Base-by-base conservation (phyloP, 768 basidiomycete genomes). In the Baorangia bicolor region DNA sequence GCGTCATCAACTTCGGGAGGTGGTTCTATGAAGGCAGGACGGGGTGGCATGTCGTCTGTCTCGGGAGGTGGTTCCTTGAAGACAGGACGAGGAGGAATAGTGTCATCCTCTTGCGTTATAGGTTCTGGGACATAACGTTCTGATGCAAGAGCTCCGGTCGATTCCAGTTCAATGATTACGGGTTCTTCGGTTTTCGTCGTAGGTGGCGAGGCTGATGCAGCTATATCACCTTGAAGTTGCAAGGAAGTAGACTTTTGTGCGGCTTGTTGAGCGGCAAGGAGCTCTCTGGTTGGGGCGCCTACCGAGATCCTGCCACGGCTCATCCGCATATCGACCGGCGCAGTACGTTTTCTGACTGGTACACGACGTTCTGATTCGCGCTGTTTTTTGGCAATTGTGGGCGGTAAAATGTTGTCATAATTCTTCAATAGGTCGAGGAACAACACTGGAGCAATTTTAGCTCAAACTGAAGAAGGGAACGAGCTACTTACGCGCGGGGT, bases 321-420 rank as follows among this genome's bases (percentile, higher is more conserved):
- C 70, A 92, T 79, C 44, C 94, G 87, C 85, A 94, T 88, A 69
- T 97, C 94, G 43, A 95, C 75, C 0, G 87, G 87, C 0, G 89
- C 88, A 3, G 94, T 96, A 51, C 91, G 89, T 66, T 94, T 95
- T 39, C 94, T 81, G 23, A 86, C 67, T 13, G 92, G 94, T 42
- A 90, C 78, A 57, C 86, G 90, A 43, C 94, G 86, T 61, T 92
- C 93, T 0, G 91, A 87, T 64, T 95, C 93, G 23, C 86, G 85
- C 64, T 88, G 91, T 77, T 95, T 96, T 66, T 83, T 87, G 44
- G 83, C 79, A 52, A 98, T 86, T 1, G 92, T 86, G 0, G 89
- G 85, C 0, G 94, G 93, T 39, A 98, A 75, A 39, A 96, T 78
- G 3, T 76, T 79, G 14, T 78, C 76, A 64, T 94, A 91, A 60